phyloP scores from a whole-genome alignment of 1,284 basidiomycete species.

The Boletus smithii region DNA sequence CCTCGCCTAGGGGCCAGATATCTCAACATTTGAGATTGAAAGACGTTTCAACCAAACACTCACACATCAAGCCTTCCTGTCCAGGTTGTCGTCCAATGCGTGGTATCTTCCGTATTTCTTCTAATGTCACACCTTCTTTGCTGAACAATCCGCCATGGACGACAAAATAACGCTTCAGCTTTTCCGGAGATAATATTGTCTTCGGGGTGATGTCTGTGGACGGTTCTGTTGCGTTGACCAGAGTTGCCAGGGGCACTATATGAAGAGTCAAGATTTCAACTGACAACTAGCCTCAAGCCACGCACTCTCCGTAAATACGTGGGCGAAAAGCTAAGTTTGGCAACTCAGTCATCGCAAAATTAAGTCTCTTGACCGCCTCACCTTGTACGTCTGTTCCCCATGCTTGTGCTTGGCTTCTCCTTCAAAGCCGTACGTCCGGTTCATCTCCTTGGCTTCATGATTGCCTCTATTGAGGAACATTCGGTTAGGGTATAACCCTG shows the following conservation, averaged over 20 bases:
- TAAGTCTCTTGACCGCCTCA: conserved; percentile 24
- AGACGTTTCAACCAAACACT: conserved; percentile 31
- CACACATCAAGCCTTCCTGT: conserved; percentile 93
- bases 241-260: conserved; percentile 85
- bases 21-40: conserved; percentile 8
- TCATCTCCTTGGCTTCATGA: conserved; percentile 95
- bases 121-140: conserved; percentile 89
- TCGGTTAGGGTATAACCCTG: conserved; percentile 83
- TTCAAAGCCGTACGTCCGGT: conserved; percentile 89
- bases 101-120: conserved; percentile 87
- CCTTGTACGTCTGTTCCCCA: conserved; percentile 88
- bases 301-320: conserved; percentile 87
- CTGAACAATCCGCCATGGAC: conserved; percentile 97
- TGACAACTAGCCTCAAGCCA: neutral
- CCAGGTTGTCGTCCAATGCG: conserved; percentile 91
- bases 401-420: conserved; percentile 96
- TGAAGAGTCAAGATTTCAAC: conserved; percentile 6
- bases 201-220: conserved; percentile 44
- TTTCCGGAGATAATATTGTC: conserved; percentile 79
- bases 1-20: conserved; percentile 47
- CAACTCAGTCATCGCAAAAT: conserved; percentile 12
- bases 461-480: conserved; percentile 95
- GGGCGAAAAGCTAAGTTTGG: conserved; percentile 72
- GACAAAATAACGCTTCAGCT: conserved; percentile 89
- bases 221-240: conserved; percentile 71